phyloP scores from a whole-genome alignment of 257 asterid genomes.

The Leonotis leonurus region DNA sequence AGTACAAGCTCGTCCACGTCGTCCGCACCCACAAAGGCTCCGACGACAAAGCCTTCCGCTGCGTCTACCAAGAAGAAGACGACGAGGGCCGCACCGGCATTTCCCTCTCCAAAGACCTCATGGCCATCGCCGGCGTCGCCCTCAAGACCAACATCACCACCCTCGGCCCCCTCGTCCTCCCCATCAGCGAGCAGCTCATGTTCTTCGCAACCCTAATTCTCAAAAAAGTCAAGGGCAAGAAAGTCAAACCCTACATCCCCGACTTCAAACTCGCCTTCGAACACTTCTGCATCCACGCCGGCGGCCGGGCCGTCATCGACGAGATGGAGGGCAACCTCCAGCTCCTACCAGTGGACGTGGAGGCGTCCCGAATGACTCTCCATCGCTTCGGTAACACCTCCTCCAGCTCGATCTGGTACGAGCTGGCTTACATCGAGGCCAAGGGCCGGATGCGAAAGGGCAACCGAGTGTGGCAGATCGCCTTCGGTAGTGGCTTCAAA shows the following conservation, averaged over 20 bases:
- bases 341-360: constrained; percentile 48
- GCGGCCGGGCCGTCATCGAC: constrained; percentile 75
- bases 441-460: constrained; percentile 53
- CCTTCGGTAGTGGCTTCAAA: constrained; percentile 71
- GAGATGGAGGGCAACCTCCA: constrained; percentile 68
- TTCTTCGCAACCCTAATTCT: constrained; percentile 35
- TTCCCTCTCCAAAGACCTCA: constrained; percentile 51
- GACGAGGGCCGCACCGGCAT: constrained; percentile 44
- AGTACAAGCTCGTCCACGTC: constrained; percentile 46
- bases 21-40: constrained; percentile 66
- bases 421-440: constrained; percentile 61
- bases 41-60: constrained; percentile 43
- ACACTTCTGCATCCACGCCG: constrained; percentile 79
- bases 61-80: constrained; percentile 60
- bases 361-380: constrained; percentile 69
- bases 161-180: constrained; percentile 57
- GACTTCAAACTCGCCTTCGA: constrained; percentile 61
- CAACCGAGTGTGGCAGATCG: constrained; percentile 70
- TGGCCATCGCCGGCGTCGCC: constrained; percentile 62
- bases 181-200: constrained; percentile 56
- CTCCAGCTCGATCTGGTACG: constrained; percentile 80
- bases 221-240: constrained; percentile 32
- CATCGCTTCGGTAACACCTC: constrained; percentile 76
- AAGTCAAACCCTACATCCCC: constrained; percentile 46
- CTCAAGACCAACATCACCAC: constrained; percentile 59